Evolutionary conservation across 192 early-diverging fungal species (phyloP).

Genomic region (Ambispora gerdemannii): DNA sequence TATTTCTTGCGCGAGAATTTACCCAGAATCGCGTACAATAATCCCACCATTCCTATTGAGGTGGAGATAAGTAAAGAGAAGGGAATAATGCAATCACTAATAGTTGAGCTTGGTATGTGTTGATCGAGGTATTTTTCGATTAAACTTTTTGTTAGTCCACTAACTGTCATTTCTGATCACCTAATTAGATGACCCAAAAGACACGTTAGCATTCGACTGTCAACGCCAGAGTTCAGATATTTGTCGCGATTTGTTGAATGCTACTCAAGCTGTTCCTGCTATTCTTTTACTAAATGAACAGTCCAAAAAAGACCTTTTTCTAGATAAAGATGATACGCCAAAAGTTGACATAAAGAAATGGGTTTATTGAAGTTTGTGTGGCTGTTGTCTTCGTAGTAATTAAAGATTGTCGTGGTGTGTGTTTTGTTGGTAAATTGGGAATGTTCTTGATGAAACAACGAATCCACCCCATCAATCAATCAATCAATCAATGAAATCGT

Average conservation of each 20-base stretch:
- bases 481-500: too few species aligned
- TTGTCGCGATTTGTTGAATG: conserved; percentile 12
- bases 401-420: too few species aligned
- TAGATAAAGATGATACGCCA: too few species aligned
- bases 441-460: too few species aligned
- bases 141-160: background rate
- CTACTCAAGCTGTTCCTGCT: conserved; percentile 11
- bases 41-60: conserved; percentile 47
- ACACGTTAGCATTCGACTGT: background rate
- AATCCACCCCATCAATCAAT: too few species aligned
- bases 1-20: conserved; percentile 52
- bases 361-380: too few species aligned
- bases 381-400: too few species aligned
- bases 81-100: conserved; percentile 43
- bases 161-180: background rate
- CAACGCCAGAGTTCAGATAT: background rate
- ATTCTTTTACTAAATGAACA: background rate
- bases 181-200: background rate
- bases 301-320: too few species aligned
- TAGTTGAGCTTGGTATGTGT: conserved; percentile 50
- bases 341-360: too few species aligned
- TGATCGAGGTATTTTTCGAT: background rate
- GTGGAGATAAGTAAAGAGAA: conserved; percentile 42
- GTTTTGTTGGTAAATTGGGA: too few species aligned
- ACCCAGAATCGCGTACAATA: conserved; percentile 56